A percentile compares a stretch with the other conserved stretches of the same genome.
phyloP scores from a whole-genome alignment of 2,329 filamentous ascomycete species.

The Pseudogymnoascus sp. region DNA sequence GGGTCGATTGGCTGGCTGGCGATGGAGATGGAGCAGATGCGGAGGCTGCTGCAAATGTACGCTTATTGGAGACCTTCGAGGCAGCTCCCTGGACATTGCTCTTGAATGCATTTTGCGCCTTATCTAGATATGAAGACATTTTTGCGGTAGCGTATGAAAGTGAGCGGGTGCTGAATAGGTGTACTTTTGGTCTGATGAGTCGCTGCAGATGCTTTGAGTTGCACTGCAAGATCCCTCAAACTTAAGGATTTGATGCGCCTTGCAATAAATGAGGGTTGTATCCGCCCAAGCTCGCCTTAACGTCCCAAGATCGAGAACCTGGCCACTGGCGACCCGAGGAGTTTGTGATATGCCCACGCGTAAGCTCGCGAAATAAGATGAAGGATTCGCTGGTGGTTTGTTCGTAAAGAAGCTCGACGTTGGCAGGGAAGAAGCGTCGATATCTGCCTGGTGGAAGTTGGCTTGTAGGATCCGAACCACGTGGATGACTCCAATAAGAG shows the following conservation, averaged over 20 bases:
- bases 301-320: not conserved
- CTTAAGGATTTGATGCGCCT: not conserved
- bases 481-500: not conserved
- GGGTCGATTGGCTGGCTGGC: slow-evolving; percentile 46
- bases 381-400: not conserved
- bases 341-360: not conserved
- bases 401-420: not conserved
- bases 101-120: slow-evolving; percentile 55
- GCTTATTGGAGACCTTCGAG: slow-evolving; percentile 49
- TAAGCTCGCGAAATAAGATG: not conserved
- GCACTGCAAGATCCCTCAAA: not conserved
- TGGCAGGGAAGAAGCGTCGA: not conserved
- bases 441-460: not conserved
- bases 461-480: not conserved
- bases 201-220: not conserved
- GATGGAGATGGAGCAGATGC: slow-evolving; percentile 56
- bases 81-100: slow-evolving; percentile 56
- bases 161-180: not conserved
- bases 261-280: not conserved
- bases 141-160: slow-evolving; percentile 20
- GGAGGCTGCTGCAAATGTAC: slow-evolving; percentile 39
- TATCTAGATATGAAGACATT: slow-evolving; percentile 57
- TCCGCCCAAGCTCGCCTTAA: not conserved
- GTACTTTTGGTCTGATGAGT: not conserved
- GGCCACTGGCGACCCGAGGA: not conserved